phyloP scores from a whole-genome alignment of 306 rosid genomes.

The Cucumis melo region DNA sequence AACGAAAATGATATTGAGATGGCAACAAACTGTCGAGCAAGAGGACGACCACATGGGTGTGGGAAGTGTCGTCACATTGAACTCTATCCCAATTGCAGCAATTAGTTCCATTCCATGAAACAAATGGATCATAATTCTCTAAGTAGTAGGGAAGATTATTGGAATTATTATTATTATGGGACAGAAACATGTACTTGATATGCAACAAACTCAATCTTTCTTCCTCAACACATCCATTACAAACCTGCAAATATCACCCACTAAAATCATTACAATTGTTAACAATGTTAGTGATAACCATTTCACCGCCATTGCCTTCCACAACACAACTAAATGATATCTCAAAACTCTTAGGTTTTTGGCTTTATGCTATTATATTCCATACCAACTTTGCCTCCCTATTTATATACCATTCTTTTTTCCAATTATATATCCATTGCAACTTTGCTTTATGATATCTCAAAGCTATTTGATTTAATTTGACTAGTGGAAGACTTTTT shows the following conservation, averaged over 20 bases:
- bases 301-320: background rate
- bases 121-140: background rate
- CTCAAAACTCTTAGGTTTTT: too few species aligned
- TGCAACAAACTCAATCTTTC: too few species aligned
- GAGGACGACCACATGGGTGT: background rate
- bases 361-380: too few species aligned
- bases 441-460: too few species aligned
- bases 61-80: background rate
- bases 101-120: background rate
- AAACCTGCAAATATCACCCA: background rate
- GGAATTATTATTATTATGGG: background rate
- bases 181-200: background rate
- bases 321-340: too few species aligned
- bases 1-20: too few species aligned
- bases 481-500: background rate
- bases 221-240: background rate
- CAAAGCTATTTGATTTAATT: too few species aligned
- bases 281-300: too few species aligned
- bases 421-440: too few species aligned
- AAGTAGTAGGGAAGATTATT: too few species aligned
- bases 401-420: too few species aligned
- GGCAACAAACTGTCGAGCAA: background rate
- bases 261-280: background rate
- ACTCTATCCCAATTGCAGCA: background rate
- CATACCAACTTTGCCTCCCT: too few species aligned